Evolutionary conservation across 192 early-diverging fungal species (phyloP).

Genomic region (Gonapodya sp.): DNA sequence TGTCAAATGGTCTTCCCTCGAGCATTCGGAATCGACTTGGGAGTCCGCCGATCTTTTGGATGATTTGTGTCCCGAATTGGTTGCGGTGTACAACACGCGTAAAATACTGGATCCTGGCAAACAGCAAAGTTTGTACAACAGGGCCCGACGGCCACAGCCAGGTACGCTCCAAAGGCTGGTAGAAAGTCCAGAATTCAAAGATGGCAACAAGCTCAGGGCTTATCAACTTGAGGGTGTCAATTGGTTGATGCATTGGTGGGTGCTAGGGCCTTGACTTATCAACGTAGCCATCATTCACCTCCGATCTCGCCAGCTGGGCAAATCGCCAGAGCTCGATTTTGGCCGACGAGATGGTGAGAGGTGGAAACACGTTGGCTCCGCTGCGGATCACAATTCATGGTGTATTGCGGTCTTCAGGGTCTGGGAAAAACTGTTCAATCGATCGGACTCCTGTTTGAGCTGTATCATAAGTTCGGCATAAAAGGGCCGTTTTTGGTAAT

Average conservation of each 20-base stretch:
- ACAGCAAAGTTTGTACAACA: conserved; percentile 21
- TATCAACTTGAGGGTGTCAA: conserved; percentile 81
- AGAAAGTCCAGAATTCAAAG: conserved; percentile 58
- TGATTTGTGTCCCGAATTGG: conserved; percentile 50
- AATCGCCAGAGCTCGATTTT: conserved; percentile 54
- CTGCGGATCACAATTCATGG: background rate
- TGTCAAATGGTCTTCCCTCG: conserved; percentile 63
- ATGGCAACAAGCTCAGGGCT: conserved; percentile 55
- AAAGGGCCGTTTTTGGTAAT: conserved; percentile 67
- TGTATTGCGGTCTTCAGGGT: conserved; percentile 14
- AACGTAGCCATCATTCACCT: background rate
- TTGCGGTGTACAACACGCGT: conserved; percentile 55
- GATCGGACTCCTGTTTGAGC: conserved; percentile 61
- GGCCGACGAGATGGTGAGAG: conserved; percentile 41
- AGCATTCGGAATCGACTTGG: conserved; percentile 69
- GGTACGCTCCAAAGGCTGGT: conserved; percentile 45
- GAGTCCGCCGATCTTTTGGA: conserved; percentile 44
- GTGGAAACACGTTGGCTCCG: too few relatives aligned
- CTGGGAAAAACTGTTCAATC: conserved; percentile 70
- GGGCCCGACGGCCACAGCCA: conserved; percentile 26
- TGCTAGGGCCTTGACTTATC: background rate
- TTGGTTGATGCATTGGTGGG: conserved; percentile 65
- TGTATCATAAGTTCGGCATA: conserved; percentile 49
- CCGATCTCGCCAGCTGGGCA: conserved; percentile 38
- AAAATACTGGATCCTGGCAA: conserved; percentile 47